Evolutionary conservation across 345 rosid genomes (phyloP).

Genomic region (Raphanus raphanistrum): DNA sequence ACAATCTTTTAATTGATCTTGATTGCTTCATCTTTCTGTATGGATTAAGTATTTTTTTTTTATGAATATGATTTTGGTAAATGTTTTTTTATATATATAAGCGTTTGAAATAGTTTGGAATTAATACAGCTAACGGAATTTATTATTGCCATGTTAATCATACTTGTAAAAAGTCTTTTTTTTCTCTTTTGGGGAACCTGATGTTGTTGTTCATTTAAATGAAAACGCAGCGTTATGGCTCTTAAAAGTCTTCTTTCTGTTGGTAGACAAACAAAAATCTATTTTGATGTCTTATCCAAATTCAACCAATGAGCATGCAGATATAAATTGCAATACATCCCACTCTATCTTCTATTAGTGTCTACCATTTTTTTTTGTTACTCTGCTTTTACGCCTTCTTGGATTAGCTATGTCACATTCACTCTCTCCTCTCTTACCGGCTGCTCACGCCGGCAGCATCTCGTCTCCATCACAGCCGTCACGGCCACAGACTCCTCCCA

Average conservation of each 20-base stretch:
- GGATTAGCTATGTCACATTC: constrained; percentile 46
- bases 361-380: constrained; percentile 4
- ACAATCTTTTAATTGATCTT: constrained; percentile 74
- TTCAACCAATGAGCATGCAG: constrained; percentile 45
- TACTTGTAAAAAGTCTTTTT: not conserved
- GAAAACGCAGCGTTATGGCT: constrained; percentile 24
- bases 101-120: constrained; percentile 22
- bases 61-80: too few species aligned
- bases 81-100: constrained; percentile 6
- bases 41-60: too few species aligned
- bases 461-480: constrained; percentile 35
- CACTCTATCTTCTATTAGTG: constrained; percentile 33
- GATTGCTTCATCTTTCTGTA: constrained; percentile 69
- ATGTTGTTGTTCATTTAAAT: not conserved
- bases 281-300: constrained; percentile 46
- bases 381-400: constrained; percentile 18
- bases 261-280: constrained; percentile 24
- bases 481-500: constrained; percentile 27
- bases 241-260: not conserved
- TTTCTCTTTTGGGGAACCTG: not conserved
- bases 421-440: constrained; percentile 40
- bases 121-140: constrained; percentile 21
- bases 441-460: constrained; percentile 27
- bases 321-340: constrained; percentile 36
- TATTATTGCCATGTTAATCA: not conserved